These are phyloP conservation scores for Fusarium newnesense DNA, from an alignment of 2,329 filamentous ascomycete species.

Conservation along the genomic window DNA sequence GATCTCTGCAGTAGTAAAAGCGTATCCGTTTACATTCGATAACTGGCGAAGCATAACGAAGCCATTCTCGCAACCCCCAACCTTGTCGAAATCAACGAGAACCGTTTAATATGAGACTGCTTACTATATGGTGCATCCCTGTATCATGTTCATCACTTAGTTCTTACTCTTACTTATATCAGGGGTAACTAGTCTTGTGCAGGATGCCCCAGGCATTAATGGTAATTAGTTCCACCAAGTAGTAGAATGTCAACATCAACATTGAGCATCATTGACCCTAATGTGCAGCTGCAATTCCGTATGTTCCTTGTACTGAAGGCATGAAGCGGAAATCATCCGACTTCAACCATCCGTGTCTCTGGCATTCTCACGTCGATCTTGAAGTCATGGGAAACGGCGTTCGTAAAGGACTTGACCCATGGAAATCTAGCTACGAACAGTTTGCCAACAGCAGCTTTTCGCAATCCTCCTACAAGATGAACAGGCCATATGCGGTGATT, in stretches of 20 bases:
- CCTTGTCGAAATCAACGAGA: background rate
- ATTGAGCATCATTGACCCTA: background rate
- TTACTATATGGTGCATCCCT: background rate
- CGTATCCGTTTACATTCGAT: accelerated
- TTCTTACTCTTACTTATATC: background rate
- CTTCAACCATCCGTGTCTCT: background rate
- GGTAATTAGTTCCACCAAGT: background rate
- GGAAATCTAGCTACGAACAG: background rate
- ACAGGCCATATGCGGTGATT: background rate
- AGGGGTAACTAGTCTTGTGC: background rate
- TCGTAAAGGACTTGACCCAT: background rate
- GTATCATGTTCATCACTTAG: background rate
- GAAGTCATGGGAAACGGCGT: background rate
- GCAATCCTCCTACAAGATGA: background rate
- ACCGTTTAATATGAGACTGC: background rate
- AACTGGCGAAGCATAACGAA: background rate
- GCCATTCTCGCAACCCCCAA: background rate
- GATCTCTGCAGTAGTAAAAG: background rate
- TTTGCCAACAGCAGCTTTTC: background rate
- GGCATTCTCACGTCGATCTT: background rate
- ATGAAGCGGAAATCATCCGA: background rate
- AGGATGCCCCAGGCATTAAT: background rate
- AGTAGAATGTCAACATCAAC: background rate
- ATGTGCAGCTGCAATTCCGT: background rate
- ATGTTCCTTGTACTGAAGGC: background rate